A percentile compares a stretch with the other conserved stretches of the same genome.
phyloP scores from a whole-genome alignment of 2,329 filamentous ascomycete species.

The Fusarium robinianum region DNA sequence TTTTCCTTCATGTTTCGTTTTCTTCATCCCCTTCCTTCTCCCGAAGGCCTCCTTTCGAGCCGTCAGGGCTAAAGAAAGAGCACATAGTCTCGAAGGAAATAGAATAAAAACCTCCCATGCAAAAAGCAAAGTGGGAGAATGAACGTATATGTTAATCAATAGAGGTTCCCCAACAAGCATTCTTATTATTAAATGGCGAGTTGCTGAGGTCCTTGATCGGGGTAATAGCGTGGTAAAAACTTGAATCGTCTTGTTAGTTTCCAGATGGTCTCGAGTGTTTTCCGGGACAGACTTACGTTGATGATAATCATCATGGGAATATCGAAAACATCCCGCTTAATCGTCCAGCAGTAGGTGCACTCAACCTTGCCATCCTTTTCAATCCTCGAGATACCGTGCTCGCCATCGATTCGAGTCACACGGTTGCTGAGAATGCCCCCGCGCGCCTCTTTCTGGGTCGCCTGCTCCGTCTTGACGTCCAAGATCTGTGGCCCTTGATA shows the following conservation, averaged over 20 bases:
- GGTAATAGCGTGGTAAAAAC: conserved; percentile 65
- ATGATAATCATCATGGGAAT: conserved; percentile 99
- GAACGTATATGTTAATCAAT: conserved; percentile 32
- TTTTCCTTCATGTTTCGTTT: conserved; percentile 10
- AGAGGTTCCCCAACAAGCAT: conserved; percentile 9
- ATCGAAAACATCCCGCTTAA: conserved; percentile 95
- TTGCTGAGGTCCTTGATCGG: conserved; percentile 60
- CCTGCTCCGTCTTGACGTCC: conserved; percentile 44
- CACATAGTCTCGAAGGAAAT: conserved; percentile 21
- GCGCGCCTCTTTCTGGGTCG: conserved; percentile 50
- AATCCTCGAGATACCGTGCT: conserved; percentile 79
- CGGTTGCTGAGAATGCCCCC: conserved; percentile 60
- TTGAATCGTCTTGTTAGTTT: conserved; percentile 36
- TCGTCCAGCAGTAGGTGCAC: conserved; percentile 95
- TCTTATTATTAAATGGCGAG: conserved; percentile 52
- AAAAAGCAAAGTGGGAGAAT: conserved; percentile 33
- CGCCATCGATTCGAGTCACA: conserved; percentile 67
- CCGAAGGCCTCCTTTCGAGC: conserved; percentile 21
- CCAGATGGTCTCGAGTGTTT: neutral
- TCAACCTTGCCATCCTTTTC: conserved; percentile 90
- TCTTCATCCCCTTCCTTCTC: conserved; percentile 17
- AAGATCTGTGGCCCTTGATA: conserved; percentile 76
- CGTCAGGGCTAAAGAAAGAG: conserved; percentile 20
- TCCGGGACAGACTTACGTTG: conserved; percentile 71
- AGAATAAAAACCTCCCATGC: conserved; percentile 24